phyloP scores from a whole-genome alignment of 345 rosid species.

The Lepidium sativum region DNA sequence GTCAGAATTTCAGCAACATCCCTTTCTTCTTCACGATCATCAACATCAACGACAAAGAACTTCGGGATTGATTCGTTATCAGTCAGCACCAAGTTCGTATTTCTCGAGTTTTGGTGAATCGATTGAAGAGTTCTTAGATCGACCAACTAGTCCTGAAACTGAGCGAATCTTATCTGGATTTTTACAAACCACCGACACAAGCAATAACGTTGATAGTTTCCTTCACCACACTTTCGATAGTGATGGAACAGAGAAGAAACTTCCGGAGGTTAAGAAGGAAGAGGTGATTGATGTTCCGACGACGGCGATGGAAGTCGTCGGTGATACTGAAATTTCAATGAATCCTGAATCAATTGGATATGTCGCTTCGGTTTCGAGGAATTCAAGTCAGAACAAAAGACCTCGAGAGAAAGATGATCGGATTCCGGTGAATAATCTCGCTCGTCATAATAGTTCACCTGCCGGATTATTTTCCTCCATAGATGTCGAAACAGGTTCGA shows the following conservation, averaged over 20 bases:
- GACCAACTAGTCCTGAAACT: constrained; percentile 60
- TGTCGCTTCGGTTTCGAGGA: constrained; percentile 23
- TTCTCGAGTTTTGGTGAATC: constrained; percentile 38
- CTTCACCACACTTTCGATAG: constrained; percentile 24
- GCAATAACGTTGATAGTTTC: constrained; percentile 30
- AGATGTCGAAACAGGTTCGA: constrained; percentile 56
- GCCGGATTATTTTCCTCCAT: constrained; percentile 77
- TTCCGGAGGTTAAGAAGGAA: constrained; percentile 19
- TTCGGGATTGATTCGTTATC: constrained; percentile 49
- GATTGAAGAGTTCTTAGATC: constrained; percentile 47
- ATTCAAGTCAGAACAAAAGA: constrained; percentile 36
- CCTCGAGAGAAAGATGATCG: constrained; percentile 19
- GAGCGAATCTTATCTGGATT: constrained; percentile 50
- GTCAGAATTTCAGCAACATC: constrained; percentile 48
- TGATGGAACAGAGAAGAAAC: constrained; percentile 4
- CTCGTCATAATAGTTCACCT: constrained; percentile 88
- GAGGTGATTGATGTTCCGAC: constrained; percentile 17
- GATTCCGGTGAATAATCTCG: constrained; percentile 35
- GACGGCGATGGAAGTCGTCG: constrained; percentile 22
- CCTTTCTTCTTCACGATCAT: constrained; percentile 32
- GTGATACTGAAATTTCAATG: constrained; percentile 19
- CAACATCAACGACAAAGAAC: constrained; percentile 40
- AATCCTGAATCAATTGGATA: constrained; percentile 26
- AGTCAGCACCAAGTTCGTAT: constrained; percentile 63
- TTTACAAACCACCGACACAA: constrained; percentile 33